Evolutionary conservation across 352 stramenopile genomes (phyloP).

Genomic region (Phytopythium oedochilum): DNA sequence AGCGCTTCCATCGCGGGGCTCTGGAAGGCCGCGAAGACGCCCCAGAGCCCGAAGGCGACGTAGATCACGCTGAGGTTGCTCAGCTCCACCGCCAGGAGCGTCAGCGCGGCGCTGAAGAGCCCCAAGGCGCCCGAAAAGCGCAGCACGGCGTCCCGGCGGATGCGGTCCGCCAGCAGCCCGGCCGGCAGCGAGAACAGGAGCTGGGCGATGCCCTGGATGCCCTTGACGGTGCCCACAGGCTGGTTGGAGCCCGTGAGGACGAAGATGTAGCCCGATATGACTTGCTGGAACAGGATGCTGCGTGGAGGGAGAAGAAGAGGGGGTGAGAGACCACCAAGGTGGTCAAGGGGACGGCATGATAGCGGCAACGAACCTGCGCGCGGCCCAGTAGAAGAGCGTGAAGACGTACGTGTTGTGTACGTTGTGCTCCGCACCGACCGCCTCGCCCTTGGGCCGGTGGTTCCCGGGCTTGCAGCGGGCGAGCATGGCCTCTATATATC

Average conservation of each 20-base stretch:
- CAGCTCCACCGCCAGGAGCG: conserved; percentile 47
- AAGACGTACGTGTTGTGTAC: conserved; percentile 65
- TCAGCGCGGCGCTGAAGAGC: conserved; percentile 38
- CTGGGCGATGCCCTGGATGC: conserved; percentile 77
- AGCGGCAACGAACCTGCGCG: conserved; percentile 52
- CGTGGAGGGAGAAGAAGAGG: not conserved
- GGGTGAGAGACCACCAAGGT: not conserved
- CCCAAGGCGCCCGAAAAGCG: conserved; percentile 54
- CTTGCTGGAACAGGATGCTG: conserved; percentile 76
- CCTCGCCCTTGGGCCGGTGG: not conserved
- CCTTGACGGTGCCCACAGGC: conserved; percentile 75
- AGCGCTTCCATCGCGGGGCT: conserved; percentile 66
- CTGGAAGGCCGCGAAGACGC: conserved; percentile 64
- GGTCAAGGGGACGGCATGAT: too few species aligned
- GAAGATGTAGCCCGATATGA: conserved; percentile 73
- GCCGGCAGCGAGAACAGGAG: conserved; percentile 68
- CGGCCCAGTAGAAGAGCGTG: conserved; percentile 75
- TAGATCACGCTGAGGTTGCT: conserved; percentile 45
- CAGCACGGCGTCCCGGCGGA: conserved; percentile 63
- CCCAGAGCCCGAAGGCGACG: conserved; percentile 62
- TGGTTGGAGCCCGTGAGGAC: conserved; percentile 73
- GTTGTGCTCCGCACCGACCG: conserved; percentile 31
- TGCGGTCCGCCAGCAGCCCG: conserved; percentile 60
- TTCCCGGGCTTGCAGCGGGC: not conserved
- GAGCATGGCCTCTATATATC: too few species aligned